Evolutionary conservation across 2,329 filamentous ascomycete genomes (phyloP).

Genomic region (Ophiognomonia clavigignenti-juglandacearum): DNA sequence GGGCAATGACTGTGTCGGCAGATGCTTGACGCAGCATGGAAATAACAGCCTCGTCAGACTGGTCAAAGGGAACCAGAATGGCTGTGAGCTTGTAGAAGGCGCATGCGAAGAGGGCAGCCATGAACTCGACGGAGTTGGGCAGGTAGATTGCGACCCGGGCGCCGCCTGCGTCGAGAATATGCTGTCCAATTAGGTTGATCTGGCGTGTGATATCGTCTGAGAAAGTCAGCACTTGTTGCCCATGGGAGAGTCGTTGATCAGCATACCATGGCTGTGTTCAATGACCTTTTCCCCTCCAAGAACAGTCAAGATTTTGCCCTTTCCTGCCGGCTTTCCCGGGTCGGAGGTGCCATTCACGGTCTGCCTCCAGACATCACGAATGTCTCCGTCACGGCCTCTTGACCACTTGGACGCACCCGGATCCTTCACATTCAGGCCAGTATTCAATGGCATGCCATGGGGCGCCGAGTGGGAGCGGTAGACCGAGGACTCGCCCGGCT

Average conservation of each 20-base stretch:
- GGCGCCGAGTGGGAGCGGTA: conserved; percentile 83
- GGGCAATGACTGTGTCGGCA: conserved; percentile 77
- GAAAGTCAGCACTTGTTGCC: conserved; percentile 11
- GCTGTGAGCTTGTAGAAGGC: conserved; percentile 83
- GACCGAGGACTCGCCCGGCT: conserved; percentile 78
- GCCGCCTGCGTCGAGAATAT: conserved; percentile 65
- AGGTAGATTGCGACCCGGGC: conserved; percentile 84
- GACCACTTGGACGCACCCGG: conserved; percentile 77
- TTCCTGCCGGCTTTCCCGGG: conserved; percentile 56
- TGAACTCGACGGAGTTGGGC: conserved; percentile 86
- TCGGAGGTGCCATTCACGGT: conserved; percentile 61
- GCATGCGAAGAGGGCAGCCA: conserved; percentile 79
- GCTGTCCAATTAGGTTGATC: conserved; percentile 80
- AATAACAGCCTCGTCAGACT: conserved; percentile 63
- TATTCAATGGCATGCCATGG: conserved; percentile 75
- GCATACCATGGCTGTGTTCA: conserved; percentile 62
- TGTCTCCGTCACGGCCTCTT: conserved; percentile 76
- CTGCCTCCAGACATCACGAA: conserved; percentile 85
- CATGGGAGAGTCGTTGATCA: not conserved
- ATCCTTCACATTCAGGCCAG: conserved; percentile 78
- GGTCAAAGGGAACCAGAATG: conserved; percentile 80
- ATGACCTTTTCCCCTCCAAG: conserved; percentile 69
- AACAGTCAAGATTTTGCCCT: conserved; percentile 73
- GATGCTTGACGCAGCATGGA: conserved; percentile 68
- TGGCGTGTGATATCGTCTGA: conserved; percentile 71